phyloP scores from a whole-genome alignment of 805 yeast species.

The Sugiyamaella marilandica region DNA sequence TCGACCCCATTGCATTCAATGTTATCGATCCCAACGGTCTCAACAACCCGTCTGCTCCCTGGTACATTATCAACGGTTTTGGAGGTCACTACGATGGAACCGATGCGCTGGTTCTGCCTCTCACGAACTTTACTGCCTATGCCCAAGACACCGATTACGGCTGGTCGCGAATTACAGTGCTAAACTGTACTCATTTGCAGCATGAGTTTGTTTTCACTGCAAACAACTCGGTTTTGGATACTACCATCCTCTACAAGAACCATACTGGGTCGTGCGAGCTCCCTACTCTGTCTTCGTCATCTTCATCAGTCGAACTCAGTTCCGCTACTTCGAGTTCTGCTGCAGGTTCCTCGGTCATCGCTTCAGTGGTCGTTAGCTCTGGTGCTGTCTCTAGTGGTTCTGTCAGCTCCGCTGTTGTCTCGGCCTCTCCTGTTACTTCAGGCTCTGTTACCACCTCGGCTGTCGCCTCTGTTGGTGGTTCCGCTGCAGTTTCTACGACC shows the following conservation, averaged over 20 bases:
- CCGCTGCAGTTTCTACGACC: too few relatives aligned
- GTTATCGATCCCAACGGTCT: conserved; percentile 25
- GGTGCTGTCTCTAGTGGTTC: too few relatives aligned
- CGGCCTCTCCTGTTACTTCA: conserved; percentile 13
- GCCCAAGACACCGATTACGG: conserved; percentile 22
- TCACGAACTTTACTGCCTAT: conserved; percentile 7
- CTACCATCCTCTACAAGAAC: conserved; percentile 25
- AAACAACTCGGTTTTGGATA: conserved; percentile 23
- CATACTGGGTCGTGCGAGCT: conserved; percentile 8
- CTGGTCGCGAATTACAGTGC: conserved; percentile 26
- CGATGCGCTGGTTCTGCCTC: conserved; percentile 12
- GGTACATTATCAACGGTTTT: conserved; percentile 27
- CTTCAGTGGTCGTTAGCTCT: conserved; percentile 2
- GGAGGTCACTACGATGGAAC: conserved; percentile 28
- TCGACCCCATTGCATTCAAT: conserved; percentile 17
- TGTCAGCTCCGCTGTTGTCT: too few relatives aligned
- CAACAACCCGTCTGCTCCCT: conserved; percentile 26
- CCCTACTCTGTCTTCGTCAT: not conserved
- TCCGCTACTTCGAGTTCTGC: conserved; percentile 6
- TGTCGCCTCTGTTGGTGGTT: too few relatives aligned
- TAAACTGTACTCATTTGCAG: conserved; percentile 27
- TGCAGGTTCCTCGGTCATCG: conserved; percentile 12
- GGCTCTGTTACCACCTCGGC: not conserved
- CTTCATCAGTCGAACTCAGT: not conserved
- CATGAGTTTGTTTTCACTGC: conserved; percentile 24